phyloP scores from a whole-genome alignment of 257 asterid genomes.

The Solanum rostratum region DNA sequence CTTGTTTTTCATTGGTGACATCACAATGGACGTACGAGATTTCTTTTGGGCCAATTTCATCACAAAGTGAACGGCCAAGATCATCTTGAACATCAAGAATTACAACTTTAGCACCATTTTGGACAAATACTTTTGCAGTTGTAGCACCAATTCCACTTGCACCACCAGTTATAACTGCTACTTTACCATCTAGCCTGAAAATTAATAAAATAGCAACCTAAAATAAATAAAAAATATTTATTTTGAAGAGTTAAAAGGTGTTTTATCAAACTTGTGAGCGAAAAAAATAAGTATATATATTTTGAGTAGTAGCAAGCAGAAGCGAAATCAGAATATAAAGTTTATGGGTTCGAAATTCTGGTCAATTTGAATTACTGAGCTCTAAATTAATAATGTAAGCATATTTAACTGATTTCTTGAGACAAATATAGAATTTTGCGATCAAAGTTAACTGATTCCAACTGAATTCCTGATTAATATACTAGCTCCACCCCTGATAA shows the following conservation, averaged over 20 bases:
- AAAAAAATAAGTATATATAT: neutral
- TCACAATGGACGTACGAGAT: constrained; percentile 30
- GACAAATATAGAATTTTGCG: neutral
- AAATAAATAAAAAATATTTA: neutral
- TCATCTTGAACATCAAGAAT: constrained; percentile 30
- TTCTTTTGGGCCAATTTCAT: neutral
- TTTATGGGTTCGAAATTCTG: neutral
- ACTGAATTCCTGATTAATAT: no score
- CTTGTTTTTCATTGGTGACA: constrained; percentile 18
- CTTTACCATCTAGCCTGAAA: constrained; percentile 25
- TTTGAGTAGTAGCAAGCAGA: neutral
- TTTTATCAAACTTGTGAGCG: neutral
- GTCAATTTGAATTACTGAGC: neutral
- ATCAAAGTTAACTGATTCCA: neutral
- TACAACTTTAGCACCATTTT: constrained; percentile 32
- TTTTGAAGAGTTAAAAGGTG: neutral
- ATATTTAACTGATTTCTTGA: neutral
- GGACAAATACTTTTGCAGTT: constrained; percentile 9
- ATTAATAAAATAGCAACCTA: neutral
- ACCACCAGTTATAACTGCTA: constrained; percentile 24
- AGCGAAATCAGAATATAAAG: no score
- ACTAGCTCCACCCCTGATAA: neutral
- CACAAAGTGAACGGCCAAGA: constrained; percentile 8
- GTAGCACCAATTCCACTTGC: constrained; percentile 28
- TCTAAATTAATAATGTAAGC: neutral